Evolutionary conservation across 75 land plant genomes (phyloP).

Genomic region (Adiantum capillusveneris): DNA sequence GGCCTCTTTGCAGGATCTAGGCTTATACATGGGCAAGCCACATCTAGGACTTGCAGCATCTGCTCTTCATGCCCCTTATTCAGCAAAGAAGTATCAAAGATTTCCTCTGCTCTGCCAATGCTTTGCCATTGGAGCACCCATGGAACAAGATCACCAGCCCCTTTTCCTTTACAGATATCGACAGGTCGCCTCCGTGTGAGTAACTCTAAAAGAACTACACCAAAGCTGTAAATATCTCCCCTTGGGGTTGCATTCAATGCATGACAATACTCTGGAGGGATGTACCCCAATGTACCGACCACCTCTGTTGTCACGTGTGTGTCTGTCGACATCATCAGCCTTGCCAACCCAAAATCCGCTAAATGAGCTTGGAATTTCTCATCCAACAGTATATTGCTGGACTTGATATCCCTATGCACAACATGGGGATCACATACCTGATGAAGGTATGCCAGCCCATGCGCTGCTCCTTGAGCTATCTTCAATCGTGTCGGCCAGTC

Average conservation of each 20-base stretch:
- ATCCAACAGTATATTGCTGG: slow-evolving; percentile 69
- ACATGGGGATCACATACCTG: slow-evolving; percentile 56
- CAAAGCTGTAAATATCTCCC: slow-evolving; percentile 71
- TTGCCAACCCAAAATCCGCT: slow-evolving; percentile 74
- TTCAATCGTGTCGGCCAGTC: slow-evolving; percentile 44
- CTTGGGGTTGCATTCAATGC: slow-evolving; percentile 53
- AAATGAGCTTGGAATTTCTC: slow-evolving; percentile 64
- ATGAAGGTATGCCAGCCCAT: slow-evolving; percentile 62
- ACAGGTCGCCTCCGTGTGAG: slow-evolving; percentile 60
- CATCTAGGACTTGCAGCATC: slow-evolving; percentile 39
- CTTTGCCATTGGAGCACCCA: slow-evolving; percentile 57
- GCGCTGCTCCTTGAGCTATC: slow-evolving; percentile 58
- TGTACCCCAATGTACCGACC: slow-evolving; percentile 71
- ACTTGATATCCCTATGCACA: slow-evolving; percentile 67
- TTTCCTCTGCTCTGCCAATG: slow-evolving; percentile 33
- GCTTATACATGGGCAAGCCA: slow-evolving; percentile 52
- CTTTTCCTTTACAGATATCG: slow-evolving; percentile 51
- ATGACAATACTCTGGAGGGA: slow-evolving; percentile 56
- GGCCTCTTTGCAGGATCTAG: slow-evolving; percentile 48
- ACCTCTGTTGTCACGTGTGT: slow-evolving; percentile 74
- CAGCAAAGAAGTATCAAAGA: slow-evolving; percentile 38
- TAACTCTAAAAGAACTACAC: slow-evolving; percentile 62
- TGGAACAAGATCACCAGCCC: slow-evolving; percentile 46
- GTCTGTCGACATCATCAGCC: slow-evolving; percentile 47
- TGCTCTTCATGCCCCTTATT: slow-evolving; percentile 42